These are phyloP conservation scores for Suillus occidentalis DNA, from an alignment of 768 basidiomycete genomes.

Conservation along the genomic window DNA sequence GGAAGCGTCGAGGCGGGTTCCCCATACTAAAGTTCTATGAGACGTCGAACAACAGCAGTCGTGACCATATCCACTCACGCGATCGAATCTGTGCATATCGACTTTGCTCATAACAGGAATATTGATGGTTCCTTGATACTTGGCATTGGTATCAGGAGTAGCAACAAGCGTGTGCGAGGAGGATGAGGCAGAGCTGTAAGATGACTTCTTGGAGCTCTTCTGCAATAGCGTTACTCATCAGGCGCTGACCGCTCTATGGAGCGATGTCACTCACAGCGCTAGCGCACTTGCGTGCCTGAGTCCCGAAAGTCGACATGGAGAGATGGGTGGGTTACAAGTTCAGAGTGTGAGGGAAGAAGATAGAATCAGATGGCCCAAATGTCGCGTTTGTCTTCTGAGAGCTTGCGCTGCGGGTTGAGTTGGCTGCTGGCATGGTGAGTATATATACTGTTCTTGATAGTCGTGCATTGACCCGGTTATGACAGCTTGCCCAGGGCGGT, in stretches of 20 bases:
- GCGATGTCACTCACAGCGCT: not conserved
- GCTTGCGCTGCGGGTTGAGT: not conserved
- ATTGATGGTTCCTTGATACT: not conserved
- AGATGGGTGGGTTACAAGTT: not conserved
- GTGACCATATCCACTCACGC: not conserved
- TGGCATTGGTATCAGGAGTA: not conserved
- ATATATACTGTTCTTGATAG: not conserved
- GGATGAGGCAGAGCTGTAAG: not conserved
- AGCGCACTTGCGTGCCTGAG: not conserved
- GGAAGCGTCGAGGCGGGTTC: not conserved
- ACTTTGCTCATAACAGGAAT: not conserved
- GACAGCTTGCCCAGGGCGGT: not conserved
- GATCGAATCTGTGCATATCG: not conserved
- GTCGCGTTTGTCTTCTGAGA: not conserved
- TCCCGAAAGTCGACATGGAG: not conserved
- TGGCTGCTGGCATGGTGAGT: not conserved
- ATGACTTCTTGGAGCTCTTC: not conserved
- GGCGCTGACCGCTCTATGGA: not conserved
- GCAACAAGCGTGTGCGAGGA: not conserved
- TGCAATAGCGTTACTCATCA: not conserved
- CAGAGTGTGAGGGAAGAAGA: not conserved
- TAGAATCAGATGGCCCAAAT: not conserved
- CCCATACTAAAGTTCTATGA: not conserved
- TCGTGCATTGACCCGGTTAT: not conserved
- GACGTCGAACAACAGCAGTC: not conserved